Percentiles rank a stretch among this genome's conserved stretches.
Evolutionary conservation across 768 basidiomycete species (phyloP).

Genomic region (Astraeus odoratus): DNA sequence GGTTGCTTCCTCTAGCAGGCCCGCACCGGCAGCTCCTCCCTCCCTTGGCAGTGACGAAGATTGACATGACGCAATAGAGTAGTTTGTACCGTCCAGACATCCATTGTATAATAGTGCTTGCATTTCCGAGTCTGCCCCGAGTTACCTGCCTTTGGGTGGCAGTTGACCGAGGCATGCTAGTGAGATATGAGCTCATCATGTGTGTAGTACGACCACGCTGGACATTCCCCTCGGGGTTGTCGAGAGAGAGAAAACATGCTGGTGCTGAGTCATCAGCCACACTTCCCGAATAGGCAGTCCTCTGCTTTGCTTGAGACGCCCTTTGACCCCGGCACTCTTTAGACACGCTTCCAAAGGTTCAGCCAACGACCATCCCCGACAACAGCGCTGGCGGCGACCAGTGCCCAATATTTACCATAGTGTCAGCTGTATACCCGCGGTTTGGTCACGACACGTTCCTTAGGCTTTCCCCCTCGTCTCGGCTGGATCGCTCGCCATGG

Average conservation of each 20-base stretch:
- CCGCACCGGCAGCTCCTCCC: constrained; percentile 23
- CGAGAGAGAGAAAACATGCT: no score
- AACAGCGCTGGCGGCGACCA: constrained; percentile 1
- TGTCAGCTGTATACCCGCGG: constrained; percentile 11
- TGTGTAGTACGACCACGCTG: no score
- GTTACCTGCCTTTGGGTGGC: no score
- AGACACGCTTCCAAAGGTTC: constrained; percentile 1
- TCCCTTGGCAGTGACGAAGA: constrained; percentile 45
- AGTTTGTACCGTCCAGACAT: neutral
- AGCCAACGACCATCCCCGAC: neutral
- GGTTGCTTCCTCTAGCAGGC: constrained; percentile 43
- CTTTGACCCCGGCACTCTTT: constrained; percentile 17
- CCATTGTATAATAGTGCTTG: constrained; percentile 17
- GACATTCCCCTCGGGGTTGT: no score
- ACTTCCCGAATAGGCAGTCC: constrained; percentile 16
- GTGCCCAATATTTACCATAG: constrained; percentile 4
- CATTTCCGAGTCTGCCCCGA: no score
- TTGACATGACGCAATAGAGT: constrained; percentile 21
- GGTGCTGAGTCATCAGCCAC: constrained; percentile 25
- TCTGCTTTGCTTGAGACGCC: constrained; percentile 2
- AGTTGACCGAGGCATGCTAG: no score
- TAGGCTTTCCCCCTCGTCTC: constrained; percentile 11
- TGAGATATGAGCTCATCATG: no score
- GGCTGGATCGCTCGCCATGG: constrained; percentile 44
- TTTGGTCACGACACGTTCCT: constrained; percentile 9